A percentile compares a stretch with the other conserved stretches of the same genome.
Evolutionary conservation across 352 stramenopile species (phyloP).

Genomic region (Phytophthora sp.): DNA sequence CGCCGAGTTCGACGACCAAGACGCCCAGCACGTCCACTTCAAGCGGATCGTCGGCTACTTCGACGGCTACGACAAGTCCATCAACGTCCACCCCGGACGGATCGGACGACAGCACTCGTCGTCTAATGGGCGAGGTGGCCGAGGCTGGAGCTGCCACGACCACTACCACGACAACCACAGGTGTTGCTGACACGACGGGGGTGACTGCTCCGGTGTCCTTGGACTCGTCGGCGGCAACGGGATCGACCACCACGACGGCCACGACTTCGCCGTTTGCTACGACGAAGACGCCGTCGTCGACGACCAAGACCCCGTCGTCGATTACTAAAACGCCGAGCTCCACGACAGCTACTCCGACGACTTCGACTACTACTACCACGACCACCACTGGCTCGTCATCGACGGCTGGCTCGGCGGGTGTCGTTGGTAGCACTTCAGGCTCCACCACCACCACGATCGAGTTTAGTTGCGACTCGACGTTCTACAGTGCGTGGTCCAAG

Average conservation of each 20-base stretch:
- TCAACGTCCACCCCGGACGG: slow-evolving; percentile 21
- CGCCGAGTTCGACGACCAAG: slow-evolving; percentile 12
- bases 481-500: slow-evolving; percentile 78
- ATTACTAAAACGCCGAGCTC: slow-evolving; percentile 12
- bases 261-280: background rate
- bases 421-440: slow-evolving; percentile 12
- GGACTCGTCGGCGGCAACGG: slow-evolving; percentile 2
- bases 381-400: slow-evolving; percentile 21
- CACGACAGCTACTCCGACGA: background rate
- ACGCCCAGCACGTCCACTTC: slow-evolving; percentile 28
- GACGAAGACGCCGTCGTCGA: background rate
- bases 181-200: background rate
- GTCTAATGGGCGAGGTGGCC: slow-evolving; percentile 15
- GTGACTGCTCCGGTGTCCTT: slow-evolving; percentile 13
- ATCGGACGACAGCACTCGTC: slow-evolving; percentile 16
- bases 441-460: slow-evolving; percentile 35
- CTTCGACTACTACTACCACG: slow-evolving; percentile 2
- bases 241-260: background rate
- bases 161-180: slow-evolving; percentile 1
- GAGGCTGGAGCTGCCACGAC: slow-evolving; percentile 23
- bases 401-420: slow-evolving; percentile 1
- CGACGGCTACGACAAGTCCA: slow-evolving; percentile 26
- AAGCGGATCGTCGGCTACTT: slow-evolving; percentile 23
- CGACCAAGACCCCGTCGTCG: slow-evolving; percentile 19
- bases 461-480: slow-evolving; percentile 77